These are phyloP conservation scores for Waltergamsia citrina DNA, from an alignment of 2,329 filamentous ascomycete species.

Conservation along the genomic window DNA sequence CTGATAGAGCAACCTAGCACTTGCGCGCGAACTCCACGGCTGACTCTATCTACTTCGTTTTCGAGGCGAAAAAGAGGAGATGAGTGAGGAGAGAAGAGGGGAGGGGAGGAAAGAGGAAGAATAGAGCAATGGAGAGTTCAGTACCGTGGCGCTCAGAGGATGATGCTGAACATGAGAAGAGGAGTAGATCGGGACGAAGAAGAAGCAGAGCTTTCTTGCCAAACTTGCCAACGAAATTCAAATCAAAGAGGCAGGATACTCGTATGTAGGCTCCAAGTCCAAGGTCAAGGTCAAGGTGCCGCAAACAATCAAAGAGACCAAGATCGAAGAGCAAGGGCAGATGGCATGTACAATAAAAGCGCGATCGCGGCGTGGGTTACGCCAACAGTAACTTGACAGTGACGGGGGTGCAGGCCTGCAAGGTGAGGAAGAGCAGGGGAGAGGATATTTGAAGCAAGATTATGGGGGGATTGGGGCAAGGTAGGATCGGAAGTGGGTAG, in stretches of 20 bases:
- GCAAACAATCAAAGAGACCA: background rate
- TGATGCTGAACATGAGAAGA: background rate
- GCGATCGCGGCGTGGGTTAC: slow-evolving; percentile 6
- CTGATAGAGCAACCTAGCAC: slow-evolving; percentile 22
- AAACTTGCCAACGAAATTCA: background rate
- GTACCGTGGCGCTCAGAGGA: background rate
- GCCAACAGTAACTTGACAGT: slow-evolving; percentile 10
- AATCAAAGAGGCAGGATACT: background rate
- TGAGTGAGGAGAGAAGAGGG: background rate
- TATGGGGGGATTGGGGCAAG: slow-evolving; percentile 11
- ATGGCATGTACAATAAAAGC: slow-evolving; percentile 5
- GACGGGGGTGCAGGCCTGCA: slow-evolving; percentile 10
- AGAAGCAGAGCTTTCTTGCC: background rate
- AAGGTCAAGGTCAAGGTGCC: background rate
- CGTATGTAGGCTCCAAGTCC: too few relatives aligned
- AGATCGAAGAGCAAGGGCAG: slow-evolving; percentile 3
- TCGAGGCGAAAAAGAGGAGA: slow-evolving; percentile 1
- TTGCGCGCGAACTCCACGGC: background rate
- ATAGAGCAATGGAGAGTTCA: too few relatives aligned
- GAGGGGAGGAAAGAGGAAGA: slow-evolving; percentile 2
- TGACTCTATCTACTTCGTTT: background rate
- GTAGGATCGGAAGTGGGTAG: slow-evolving; percentile 13
- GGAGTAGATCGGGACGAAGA: slow-evolving; percentile 1
- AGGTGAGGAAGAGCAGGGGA: slow-evolving; percentile 10
- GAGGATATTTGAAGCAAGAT: slow-evolving; percentile 15